Conservation (phyloP, 176 grass and related monocot species). For the Aegilops speltoides region DNA sequence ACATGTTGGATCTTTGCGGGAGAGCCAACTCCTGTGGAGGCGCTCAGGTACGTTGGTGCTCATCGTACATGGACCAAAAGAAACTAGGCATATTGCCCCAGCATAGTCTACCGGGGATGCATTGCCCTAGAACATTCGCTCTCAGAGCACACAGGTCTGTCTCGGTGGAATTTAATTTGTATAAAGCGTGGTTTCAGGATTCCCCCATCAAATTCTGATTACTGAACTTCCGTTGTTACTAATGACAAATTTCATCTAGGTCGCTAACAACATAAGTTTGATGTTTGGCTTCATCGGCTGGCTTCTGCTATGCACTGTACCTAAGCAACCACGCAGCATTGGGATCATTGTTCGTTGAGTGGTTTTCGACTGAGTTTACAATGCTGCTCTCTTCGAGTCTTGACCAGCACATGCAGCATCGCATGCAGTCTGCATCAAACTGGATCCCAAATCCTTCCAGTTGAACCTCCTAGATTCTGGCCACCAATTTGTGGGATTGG, state of each 20-base stretch:
- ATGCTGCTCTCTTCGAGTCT: background rate
- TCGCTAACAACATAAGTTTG: too few relatives aligned
- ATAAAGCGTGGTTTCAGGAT: constrained; percentile 31
- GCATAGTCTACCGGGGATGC: background rate
- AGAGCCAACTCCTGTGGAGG: constrained; percentile 27
- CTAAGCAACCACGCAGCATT: too few relatives aligned
- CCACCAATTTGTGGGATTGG: constrained; percentile 27
- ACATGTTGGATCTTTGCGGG: background rate
- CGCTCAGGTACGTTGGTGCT: constrained; percentile 6
- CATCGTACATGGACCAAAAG: constrained; percentile 19
- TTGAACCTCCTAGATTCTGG: constrained; percentile 24
- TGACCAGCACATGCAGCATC: background rate
- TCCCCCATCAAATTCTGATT: constrained; percentile 38
- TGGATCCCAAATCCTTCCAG: constrained; percentile 50
- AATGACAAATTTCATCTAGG: too few relatives aligned
- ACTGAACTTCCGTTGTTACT: background rate
- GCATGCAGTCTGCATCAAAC: background rate
- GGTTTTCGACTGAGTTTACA: background rate
- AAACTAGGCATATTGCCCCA: constrained; percentile 30
- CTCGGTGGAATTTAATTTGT: constrained; percentile 44
- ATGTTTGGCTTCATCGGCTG: too few relatives aligned
- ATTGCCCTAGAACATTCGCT: background rate
- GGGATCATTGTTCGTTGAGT: background rate
- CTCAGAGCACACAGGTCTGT: background rate
- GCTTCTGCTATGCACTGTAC: too few relatives aligned